Evolutionary conservation across 2,329 filamentous ascomycete species (phyloP), one percentile per base, ranked within the genome.

Genomic region (Fusarium globosum): DNA sequence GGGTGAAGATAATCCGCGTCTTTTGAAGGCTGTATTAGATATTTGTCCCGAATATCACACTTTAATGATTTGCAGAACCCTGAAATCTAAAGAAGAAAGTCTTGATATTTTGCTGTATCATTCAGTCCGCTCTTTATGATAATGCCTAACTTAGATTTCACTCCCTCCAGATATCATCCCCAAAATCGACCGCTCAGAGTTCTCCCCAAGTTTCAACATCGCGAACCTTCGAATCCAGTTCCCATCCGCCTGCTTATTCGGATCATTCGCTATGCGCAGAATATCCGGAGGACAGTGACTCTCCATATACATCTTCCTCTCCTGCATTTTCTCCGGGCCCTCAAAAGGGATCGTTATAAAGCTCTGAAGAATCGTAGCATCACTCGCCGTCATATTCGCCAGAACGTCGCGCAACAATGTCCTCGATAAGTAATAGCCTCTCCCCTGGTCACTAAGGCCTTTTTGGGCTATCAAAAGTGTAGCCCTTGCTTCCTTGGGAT

Each of bases 251-350:
- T 68, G 55, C 16, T 39, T 57, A 14, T 6, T 14, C 5, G 38
- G 21, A 26, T 61, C 48, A 21, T 61, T 48, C 5, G 38, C 48
- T 20, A 45, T 49, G 1, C 18, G 46, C 3, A 68, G 12, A 8
- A 68, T 53, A 23, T 68, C 65, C 3, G 55, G 48, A 2, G 68
- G 55, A 4, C 61, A 70, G 14, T 69, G 60, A 1, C 60, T 59
- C 35, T 70, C 48, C 55, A 70, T 51, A 5, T 61, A 21, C 60
- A 69, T 48, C 10, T 39, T 59, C 3, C 65, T 49, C 38, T 69
- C 51, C 11, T 38, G 28, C 1, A 2, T 5, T 23, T 65, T 35
- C 4, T 43, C 35, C 7, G 43, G 53, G 1, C 18, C 20, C 42
- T 70, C 65, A 1, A 30, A 20, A 0, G 42, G 30, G 4, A 70